Evolutionary conservation across 2,329 filamentous ascomycete genomes (phyloP).

Genomic region (Endoconidiophora polonica): DNA sequence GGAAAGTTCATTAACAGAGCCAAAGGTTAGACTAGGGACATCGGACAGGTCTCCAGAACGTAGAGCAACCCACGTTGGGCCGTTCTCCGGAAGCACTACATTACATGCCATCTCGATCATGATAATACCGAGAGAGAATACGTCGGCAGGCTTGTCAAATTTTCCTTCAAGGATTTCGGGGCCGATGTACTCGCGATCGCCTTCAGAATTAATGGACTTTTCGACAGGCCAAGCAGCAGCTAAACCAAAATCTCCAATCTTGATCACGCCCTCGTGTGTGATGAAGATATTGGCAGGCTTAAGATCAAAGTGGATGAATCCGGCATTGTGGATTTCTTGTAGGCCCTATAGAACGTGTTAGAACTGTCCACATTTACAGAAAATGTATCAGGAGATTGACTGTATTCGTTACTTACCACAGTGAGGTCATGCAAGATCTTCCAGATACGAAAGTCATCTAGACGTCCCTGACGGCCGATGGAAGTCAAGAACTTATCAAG

Average conservation of each 20-base stretch:
- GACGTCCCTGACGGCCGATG: slow-evolving; percentile 63
- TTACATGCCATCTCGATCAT: slow-evolving; percentile 91
- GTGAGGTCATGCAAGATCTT: slow-evolving; percentile 83
- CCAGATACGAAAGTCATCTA: slow-evolving; percentile 98
- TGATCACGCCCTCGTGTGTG: slow-evolving; percentile 63
- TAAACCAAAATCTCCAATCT: slow-evolving; percentile 76
- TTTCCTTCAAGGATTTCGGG: slow-evolving; percentile 77
- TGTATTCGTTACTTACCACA: slow-evolving; percentile 41
- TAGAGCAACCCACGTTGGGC: slow-evolving; percentile 75
- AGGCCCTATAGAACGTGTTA: slow-evolving; percentile 43
- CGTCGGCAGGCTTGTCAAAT: slow-evolving; percentile 79
- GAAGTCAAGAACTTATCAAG: slow-evolving; percentile 72
- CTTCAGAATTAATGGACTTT: slow-evolving; percentile 69
- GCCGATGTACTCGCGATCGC: slow-evolving; percentile 90
- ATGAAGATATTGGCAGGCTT: slow-evolving; percentile 78
- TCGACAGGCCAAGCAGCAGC: slow-evolving; percentile 64
- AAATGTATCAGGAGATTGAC: not conserved
- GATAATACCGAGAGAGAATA: slow-evolving; percentile 88
- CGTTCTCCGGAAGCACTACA: slow-evolving; percentile 84
- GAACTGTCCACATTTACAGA: slow-evolving; percentile 6
- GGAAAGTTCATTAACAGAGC: slow-evolving; percentile 46
- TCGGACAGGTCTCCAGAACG: slow-evolving; percentile 79
- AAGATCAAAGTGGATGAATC: slow-evolving; percentile 71
- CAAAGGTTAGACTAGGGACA: slow-evolving; percentile 74
- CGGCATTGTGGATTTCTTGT: slow-evolving; percentile 74